Percentiles rank a stretch among this genome's conserved stretches.
Conservation (phyloP, 495 filamentous ascomycete genomes). For the Daldinia grandis region DNA sequence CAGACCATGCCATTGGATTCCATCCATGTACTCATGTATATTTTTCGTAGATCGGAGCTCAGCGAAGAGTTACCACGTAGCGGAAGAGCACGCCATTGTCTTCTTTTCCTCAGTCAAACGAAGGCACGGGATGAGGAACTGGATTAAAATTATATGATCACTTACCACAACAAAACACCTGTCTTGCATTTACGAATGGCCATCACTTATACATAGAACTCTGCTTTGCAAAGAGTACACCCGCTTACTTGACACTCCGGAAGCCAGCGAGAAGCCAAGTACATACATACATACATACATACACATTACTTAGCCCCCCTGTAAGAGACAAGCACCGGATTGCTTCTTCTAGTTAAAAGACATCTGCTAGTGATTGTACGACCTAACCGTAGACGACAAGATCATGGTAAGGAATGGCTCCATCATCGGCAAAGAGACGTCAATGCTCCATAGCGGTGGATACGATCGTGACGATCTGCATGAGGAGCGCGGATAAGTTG, state of each 20-base stretch:
- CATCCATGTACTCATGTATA: background rate
- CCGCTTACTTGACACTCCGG: background rate
- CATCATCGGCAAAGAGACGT: constrained; percentile 37
- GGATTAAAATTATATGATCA: background rate
- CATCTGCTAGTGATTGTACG: constrained; percentile 17
- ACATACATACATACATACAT: background rate
- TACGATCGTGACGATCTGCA: constrained; percentile 34
- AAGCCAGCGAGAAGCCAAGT: background rate
- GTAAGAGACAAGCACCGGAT: background rate
- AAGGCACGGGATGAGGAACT: background rate
- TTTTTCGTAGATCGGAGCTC: constrained; percentile 29
- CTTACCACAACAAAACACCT: background rate
- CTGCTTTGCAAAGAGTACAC: background rate
- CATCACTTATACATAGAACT: background rate
- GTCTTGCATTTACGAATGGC: background rate
- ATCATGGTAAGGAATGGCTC: constrained; percentile 21
- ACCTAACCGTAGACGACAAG: constrained; percentile 4
- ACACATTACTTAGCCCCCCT: background rate
- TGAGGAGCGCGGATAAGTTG: constrained; percentile 29
- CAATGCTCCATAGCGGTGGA: constrained; percentile 31
- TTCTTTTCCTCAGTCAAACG: background rate
- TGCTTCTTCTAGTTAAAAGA: background rate
- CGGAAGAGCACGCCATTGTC: background rate
- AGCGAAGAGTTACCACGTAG: constrained; percentile 24
- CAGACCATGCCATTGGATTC: constrained; percentile 8